A percentile compares a stretch with the other conserved stretches of the same genome.
Evolutionary conservation across 1,284 basidiomycete species (phyloP).

Genomic region (Ustilago xerochloae): DNA sequence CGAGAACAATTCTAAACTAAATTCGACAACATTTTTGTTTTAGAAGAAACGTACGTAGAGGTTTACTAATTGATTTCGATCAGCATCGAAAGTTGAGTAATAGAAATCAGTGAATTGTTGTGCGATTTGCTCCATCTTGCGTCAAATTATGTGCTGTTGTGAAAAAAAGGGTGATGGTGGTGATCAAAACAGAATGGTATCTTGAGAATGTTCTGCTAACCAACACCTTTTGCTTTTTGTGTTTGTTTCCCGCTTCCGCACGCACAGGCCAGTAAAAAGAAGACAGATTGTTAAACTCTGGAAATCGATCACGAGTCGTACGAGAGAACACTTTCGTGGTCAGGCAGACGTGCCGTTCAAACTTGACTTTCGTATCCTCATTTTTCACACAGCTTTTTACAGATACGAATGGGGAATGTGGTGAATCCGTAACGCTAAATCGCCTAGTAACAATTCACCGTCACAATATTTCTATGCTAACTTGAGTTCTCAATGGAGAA

Average conservation of each 20-base stretch:
- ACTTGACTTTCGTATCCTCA: too few relatives aligned
- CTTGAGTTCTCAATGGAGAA: too few relatives aligned
- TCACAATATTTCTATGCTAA: too few relatives aligned
- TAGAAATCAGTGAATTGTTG: constrained; percentile 67
- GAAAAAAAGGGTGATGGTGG: constrained; percentile 5
- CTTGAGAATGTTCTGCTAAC: neutral
- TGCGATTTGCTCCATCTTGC: constrained; percentile 63
- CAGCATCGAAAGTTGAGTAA: constrained; percentile 74
- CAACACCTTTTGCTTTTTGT: constrained; percentile 10
- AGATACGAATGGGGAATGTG: neutral
- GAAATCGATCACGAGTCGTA: constrained; percentile 1
- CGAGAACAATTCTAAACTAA: too few relatives aligned
- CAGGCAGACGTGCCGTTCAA: too few relatives aligned
- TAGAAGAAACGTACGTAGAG: constrained; percentile 86
- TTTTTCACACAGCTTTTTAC: neutral
- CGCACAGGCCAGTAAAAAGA: neutral
- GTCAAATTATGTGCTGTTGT: neutral
- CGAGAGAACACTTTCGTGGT: neutral
- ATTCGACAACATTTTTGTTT: too few relatives aligned
- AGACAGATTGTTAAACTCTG: constrained; percentile 1
- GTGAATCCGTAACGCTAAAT: neutral
- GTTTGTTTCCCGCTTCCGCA: neutral
- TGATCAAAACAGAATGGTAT: neutral
- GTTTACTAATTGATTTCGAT: constrained; percentile 73
- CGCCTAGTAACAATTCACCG: too few relatives aligned